Evolutionary conservation across 495 filamentous ascomycete genomes (phyloP), one percentile per base, ranked within the genome.

Genomic region (Podospora bellae-mahoneyi): DNA sequence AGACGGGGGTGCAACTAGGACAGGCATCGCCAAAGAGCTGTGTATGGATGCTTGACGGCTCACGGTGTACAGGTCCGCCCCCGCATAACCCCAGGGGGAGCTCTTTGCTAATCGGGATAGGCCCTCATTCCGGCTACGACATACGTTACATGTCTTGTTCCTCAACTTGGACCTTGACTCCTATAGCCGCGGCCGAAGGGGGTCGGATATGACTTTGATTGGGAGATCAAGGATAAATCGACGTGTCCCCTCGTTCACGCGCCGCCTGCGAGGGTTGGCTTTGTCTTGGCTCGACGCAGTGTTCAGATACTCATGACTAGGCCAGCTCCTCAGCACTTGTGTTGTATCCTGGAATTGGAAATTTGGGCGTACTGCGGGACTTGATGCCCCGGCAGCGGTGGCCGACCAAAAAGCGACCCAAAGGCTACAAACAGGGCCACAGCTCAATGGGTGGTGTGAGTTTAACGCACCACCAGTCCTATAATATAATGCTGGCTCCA

Each of bases 271-370:
- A 69, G 30, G 30, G 53, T 71, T 62, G 65, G 71, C 69, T 69
- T 70, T 59, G 48, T 68, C 68, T 73, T 71, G 70, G 68, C 67
- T 69, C 73, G 67, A 68, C 70, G 70, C 73, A 72, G 67, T 64
- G 27, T 27, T 65, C 59, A 65, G 63, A 66, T 16, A 39, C 30
- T 30, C 69, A 67, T 53, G 68, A 59, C 65, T 54, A 34, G 64
- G 62, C n/a, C 54, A 44, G 34, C 59, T 59, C 64, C 63, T 59
- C 30, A 60, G 18, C 28, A 32, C n/a, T 48, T 28, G 59, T 62
- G 65, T 20, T 65, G 44, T 66, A 48, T 63, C 61, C 58, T 62
- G 16, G 62, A 27, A 63, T 44, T 62, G 16, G 67, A 27, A 63
- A 62, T 60, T 62, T 66, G 64, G 65, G n/a, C 15, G 62, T 28